Evolutionary conservation across 2,329 filamentous ascomycete species (phyloP).

Genomic region (Penicillium verrucosum): DNA sequence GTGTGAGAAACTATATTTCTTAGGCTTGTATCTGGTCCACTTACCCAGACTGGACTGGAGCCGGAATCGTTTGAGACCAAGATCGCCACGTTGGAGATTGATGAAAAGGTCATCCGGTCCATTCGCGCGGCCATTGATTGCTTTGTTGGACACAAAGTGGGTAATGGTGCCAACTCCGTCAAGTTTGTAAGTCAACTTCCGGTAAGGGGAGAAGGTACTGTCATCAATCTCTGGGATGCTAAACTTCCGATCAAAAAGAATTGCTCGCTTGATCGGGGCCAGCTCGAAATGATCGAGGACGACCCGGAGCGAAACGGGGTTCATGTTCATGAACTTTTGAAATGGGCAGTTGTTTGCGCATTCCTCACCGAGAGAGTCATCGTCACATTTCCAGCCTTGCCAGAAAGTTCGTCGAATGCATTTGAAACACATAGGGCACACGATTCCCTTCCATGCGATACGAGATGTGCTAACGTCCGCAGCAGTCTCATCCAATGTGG

Average conservation of each 20-base stretch:
- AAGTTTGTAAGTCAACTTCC: conserved; percentile 34
- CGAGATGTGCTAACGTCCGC: conserved; percentile 48
- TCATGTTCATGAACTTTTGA: conserved; percentile 29
- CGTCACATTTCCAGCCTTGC: conserved; percentile 58
- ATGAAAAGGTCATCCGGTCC: conserved; percentile 63
- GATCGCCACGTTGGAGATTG: conserved; percentile 44
- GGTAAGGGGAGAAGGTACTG: conserved; percentile 29
- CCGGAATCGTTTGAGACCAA: conserved; percentile 47
- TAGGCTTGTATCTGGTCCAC: conserved; percentile 2
- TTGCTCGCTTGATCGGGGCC: conserved; percentile 25
- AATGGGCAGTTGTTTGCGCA: conserved; percentile 51
- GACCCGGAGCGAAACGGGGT: conserved; percentile 30
- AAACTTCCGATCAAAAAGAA: conserved; percentile 27
- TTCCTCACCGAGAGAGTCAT: conserved; percentile 7
- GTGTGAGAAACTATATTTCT: neutral
- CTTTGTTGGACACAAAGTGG: conserved; percentile 56
- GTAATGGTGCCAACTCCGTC: conserved; percentile 47
- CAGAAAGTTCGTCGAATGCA: conserved; percentile 62
- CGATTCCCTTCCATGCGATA: conserved; percentile 59
- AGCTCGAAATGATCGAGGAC: conserved; percentile 34
- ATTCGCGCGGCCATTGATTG: conserved; percentile 48
- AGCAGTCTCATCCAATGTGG: conserved; percentile 35
- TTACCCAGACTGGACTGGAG: conserved; percentile 35
- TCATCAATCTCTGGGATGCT: conserved; percentile 31
- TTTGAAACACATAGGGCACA: conserved; percentile 62